These are phyloP conservation scores for Quercus wislizeni DNA, from an alignment of 306 rosid genomes.

Conservation along the genomic window DNA sequence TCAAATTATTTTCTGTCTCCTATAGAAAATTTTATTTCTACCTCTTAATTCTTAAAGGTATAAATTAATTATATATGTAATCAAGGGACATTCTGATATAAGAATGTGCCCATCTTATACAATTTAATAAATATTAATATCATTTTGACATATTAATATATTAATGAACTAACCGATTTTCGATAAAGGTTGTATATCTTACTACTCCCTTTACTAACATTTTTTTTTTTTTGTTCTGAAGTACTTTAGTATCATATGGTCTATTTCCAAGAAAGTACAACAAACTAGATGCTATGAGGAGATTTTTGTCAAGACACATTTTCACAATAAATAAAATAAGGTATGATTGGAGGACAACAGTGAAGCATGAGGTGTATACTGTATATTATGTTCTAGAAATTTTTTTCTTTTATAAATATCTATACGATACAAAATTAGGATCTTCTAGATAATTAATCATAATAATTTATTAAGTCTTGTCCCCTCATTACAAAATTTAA, in stretches of 20 bases:
- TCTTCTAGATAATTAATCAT: not conserved
- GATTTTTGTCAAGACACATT: slow-evolving; percentile 13
- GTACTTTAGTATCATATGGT: not conserved
- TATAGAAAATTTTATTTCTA: too few relatives aligned
- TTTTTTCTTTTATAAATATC: not conserved
- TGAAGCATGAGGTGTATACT: slow-evolving; percentile 34
- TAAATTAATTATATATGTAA: too few relatives aligned
- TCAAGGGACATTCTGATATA: not conserved
- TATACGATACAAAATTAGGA: not conserved
- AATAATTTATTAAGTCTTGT: not conserved
- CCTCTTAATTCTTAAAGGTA: too few relatives aligned
- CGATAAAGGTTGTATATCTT: not conserved
- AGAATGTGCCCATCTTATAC: too few relatives aligned
- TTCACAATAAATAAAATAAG: slow-evolving; percentile 17
- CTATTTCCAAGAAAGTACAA: not conserved
- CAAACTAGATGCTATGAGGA: slow-evolving; percentile 6
- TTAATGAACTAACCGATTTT: not conserved
- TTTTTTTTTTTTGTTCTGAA: not conserved
- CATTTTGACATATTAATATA: not conserved
- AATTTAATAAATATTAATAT: too few relatives aligned
- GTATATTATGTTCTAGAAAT: not conserved
- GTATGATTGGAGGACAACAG: slow-evolving; percentile 38
- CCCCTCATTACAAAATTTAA: too few relatives aligned
- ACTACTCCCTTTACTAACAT: not conserved
- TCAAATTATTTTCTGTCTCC: too few relatives aligned